Evolutionary conservation across 1,284 basidiomycete species (phyloP), one percentile per base, ranked within the genome.

Genomic region (Kalmanozyma brasiliensis): DNA sequence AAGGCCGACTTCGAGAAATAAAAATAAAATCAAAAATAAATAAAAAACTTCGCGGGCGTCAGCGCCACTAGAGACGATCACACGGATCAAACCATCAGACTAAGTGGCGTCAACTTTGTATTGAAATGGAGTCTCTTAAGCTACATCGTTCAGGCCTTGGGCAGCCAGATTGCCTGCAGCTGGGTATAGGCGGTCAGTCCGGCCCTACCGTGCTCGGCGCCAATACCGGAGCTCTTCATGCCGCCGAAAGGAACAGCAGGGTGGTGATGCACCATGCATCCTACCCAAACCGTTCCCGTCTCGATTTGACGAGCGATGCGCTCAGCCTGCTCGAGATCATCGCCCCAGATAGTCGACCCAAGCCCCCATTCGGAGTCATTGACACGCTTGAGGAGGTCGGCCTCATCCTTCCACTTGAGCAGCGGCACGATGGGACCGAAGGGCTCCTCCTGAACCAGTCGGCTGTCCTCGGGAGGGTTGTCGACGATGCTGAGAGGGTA

Each of bases 341-440:
- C 38, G 1, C 63, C 64, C 49, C 49, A 70, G n/a, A 73, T 38
- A 16, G 47, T 59, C 2, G 59, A 46, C n/a, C 61, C 70, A 16
- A 73, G 57, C 40, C 70, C 66, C 45, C 48, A 69, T 29, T 53
- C 23, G 10, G 66, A 51, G 43, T 70, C 67, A 49, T 73, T 73
- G 47, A 56, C 52, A 19, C 70, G 65, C 48, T 56, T 49, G 34
- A 73, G 23, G 14, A 73, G 42, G 8, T 73, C 66, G 2, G 38
- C 61, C 41, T 73, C 70, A 44, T 73, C 66, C 49, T 49, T 53
- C 65, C 66, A 73, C 42, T 69, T 63, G 45, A 73, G 60, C 42
- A 73, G 43, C 6, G 69, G 69, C 8, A 67, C 56, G 35, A 73
- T 73, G 16, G 70, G 70, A 16, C 66, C 70, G 43, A 73, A 73